Evolutionary conservation across 148 eudicot genomes (phyloP), one percentile per base, ranked within the genome.

Genomic region (Camellia sinensis): DNA sequence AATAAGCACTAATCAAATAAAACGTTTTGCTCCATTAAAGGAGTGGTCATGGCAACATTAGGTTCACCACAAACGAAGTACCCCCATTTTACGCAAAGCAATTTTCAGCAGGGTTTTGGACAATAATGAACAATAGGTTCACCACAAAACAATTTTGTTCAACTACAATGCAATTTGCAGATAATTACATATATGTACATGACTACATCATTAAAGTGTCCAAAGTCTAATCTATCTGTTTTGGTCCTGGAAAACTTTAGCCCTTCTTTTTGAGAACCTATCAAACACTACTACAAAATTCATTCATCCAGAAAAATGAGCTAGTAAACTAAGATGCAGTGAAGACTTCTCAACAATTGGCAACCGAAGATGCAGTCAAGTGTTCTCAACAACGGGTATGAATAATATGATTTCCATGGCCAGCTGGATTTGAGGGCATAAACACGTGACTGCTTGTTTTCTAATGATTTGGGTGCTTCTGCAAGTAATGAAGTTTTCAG

Each of bases 281-380:
- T 72, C 44, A 72, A 18, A 18, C 21, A 18, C 1, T 52, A 73
- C 43, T 53, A 8, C 66, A 40, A 57, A 37, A 57, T 74, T 41
- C 22, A 22, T 6, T 69, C 53, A 60, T 46, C 21, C 50, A 75
- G 54, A 18, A 61, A 60, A 37, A 60, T 61, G 18, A 21, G 17
- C 70, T 46, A 62, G 9, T 8, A 75, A 60, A 60, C 57, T 19
- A 48, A 19, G 40, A 59, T 56, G 65, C 57, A 43, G 46, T 45
- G 3, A 50, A 76, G 56, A 62, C 77, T 61, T 61, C 56, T 21
- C 21, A 74, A 0, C 21, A 56, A 3, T 18, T 15, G 6, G 54
- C 46, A 70, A 19, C 29, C 54, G 46, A 70, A 44, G 54, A 70
- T 44, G 73, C 71, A 70, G 54, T 68, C 19, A 43, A 68, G 72